These are phyloP conservation scores for Didymella arachidicola DNA, from an alignment of 2,329 filamentous ascomycete genomes.

Conservation along the genomic window DNA sequence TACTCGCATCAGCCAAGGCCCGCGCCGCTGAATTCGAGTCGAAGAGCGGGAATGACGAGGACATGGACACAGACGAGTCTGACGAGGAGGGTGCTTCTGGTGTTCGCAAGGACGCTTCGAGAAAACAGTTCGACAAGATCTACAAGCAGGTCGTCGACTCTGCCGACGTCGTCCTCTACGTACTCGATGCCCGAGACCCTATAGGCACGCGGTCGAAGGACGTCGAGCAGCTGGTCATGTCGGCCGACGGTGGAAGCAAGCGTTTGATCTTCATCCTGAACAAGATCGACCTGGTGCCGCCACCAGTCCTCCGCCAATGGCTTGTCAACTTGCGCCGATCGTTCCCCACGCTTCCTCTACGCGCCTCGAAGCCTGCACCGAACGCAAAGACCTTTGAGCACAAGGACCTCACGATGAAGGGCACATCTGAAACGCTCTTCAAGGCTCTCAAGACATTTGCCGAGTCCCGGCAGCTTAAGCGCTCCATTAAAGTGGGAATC, in stretches of 20 bases:
- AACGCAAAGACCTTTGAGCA: conserved; percentile 94
- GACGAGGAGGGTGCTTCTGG: conserved; percentile 48
- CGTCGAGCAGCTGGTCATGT: conserved; percentile 89
- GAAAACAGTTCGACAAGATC: conserved; percentile 91
- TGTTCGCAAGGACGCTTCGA: conserved; percentile 67
- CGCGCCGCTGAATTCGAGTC: conserved; percentile 78
- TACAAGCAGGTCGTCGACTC: conserved; percentile 92
- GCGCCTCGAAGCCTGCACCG: conserved; percentile 80
- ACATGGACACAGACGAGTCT: conserved; percentile 63
- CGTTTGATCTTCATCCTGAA: conserved; percentile 90
- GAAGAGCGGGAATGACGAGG: conserved; percentile 66
- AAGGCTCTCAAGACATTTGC: conserved; percentile 90
- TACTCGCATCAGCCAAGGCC: conserved; percentile 81
- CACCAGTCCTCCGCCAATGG: conserved; percentile 83
- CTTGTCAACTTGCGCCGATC: conserved; percentile 83
- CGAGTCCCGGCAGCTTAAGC: conserved; percentile 82
- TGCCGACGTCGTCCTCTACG: conserved; percentile 90
- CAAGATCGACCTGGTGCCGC: conserved; percentile 92
- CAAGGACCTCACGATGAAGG: conserved; percentile 85
- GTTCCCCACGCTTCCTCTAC: conserved; percentile 89
- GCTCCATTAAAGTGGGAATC: conserved; percentile 87
- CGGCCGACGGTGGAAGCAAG: conserved; percentile 83
- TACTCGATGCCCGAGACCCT: conserved; percentile 89
- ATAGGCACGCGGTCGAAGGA: conserved; percentile 90
- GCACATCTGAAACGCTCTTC: conserved; percentile 84